These are phyloP conservation scores for Hemerocallis citrina DNA, from an alignment of 106 monocot genomes.

Conservation along the genomic window DNA sequence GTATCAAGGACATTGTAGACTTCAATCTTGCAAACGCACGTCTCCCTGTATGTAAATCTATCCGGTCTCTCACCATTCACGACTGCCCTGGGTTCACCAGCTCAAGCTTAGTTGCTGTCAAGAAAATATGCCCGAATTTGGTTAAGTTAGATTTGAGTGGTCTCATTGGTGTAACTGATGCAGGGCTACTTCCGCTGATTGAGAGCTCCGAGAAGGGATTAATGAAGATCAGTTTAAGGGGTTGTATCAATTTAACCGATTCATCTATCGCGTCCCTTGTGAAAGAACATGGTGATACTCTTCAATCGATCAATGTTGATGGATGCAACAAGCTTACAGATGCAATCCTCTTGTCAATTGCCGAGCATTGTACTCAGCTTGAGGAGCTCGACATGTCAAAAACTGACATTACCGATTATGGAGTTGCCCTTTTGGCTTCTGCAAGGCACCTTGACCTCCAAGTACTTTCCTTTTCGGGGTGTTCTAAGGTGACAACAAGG, in stretches of 20 bases:
- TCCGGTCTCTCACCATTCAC: slow-evolving; percentile 44
- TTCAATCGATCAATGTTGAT: slow-evolving; percentile 51
- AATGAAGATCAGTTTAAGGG: slow-evolving; percentile 51
- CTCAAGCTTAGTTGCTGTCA: slow-evolving; percentile 37
- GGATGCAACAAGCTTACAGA: slow-evolving; percentile 76
- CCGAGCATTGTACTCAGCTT: slow-evolving; percentile 41
- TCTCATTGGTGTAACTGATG: slow-evolving; percentile 29
- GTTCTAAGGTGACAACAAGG: slow-evolving; percentile 37
- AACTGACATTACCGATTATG: slow-evolving; percentile 54
- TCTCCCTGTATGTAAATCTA: slow-evolving; percentile 23
- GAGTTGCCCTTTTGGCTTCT: slow-evolving; percentile 59
- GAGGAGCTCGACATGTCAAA: slow-evolving; percentile 70
- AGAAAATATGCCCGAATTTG: slow-evolving; percentile 41
- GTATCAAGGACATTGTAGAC: slow-evolving; percentile 37
- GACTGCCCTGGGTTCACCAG: slow-evolving; percentile 45
- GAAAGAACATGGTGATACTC: slow-evolving; percentile 47
- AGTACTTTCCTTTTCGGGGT: slow-evolving; percentile 68
- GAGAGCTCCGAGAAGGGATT: slow-evolving; percentile 28
- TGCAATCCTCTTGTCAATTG: slow-evolving; percentile 46
- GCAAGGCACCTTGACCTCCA: slow-evolving; percentile 44
- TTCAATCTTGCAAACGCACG: neutral
- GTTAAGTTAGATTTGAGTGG: slow-evolving; percentile 47
- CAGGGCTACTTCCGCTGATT: slow-evolving; percentile 36
- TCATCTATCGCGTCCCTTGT: slow-evolving; percentile 29
- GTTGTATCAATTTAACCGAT: slow-evolving; percentile 63